Conservation (phyloP, 306 rosid genomes). For the Lupinus albus region DNA sequence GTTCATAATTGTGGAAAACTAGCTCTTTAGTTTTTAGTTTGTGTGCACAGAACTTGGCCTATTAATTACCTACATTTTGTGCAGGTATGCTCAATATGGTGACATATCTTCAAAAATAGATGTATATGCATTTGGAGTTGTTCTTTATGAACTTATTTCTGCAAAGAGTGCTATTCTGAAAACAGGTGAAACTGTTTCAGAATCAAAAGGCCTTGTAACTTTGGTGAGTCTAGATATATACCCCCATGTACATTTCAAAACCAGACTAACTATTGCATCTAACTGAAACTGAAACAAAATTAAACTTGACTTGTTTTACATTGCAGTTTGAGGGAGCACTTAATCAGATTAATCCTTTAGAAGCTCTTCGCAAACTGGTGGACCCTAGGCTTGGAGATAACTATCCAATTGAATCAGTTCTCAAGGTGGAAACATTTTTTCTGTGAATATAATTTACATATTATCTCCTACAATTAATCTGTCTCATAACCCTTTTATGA, state of each 20-base stretch:
- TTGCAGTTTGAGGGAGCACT: conserved; percentile 81
- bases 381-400: conserved; percentile 59
- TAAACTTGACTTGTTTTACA: conserved; percentile 9
- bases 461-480: not conserved
- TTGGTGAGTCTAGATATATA: conserved; percentile 53
- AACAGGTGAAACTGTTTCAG: conserved; percentile 50
- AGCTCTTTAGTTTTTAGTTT: conserved; percentile 5
- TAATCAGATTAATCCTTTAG: conserved; percentile 51
- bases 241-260: not conserved
- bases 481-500: not conserved
- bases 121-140: conserved; percentile 60
- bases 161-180: conserved; percentile 78
- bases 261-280: not conserved
- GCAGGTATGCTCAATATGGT: conserved; percentile 81
- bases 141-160: conserved; percentile 50
- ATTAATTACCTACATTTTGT: conserved; percentile 20
- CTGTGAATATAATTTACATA: not conserved
- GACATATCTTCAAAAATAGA: conserved; percentile 85
- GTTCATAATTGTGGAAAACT: too few relatives aligned
- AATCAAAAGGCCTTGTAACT: conserved; percentile 73
- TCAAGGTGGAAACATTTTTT: conserved; percentile 58
- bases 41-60: conserved; percentile 11
- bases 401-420: conserved; percentile 68
- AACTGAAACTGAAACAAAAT: not conserved
- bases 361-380: conserved; percentile 61